These are phyloP conservation scores for Tylopilus rubrobrunneus DNA, from an alignment of 768 basidiomycete genomes.

Conservation along the genomic window DNA sequence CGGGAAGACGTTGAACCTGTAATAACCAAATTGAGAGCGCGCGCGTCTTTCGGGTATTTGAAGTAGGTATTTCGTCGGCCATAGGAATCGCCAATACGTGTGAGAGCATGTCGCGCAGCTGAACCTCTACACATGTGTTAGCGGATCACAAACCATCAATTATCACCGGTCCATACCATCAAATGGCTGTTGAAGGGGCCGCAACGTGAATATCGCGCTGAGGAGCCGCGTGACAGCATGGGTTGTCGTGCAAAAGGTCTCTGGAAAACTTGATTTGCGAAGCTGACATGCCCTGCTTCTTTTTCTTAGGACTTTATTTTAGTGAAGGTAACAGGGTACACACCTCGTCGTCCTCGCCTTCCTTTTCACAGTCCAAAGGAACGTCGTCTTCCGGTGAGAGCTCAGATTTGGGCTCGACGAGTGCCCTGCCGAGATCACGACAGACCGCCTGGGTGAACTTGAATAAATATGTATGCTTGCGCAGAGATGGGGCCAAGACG, in stretches of 20 bases:
- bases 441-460: slow-evolving; percentile 58
- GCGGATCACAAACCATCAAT: not conserved
- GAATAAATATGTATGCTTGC: slow-evolving; percentile 46
- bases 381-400: slow-evolving; percentile 19
- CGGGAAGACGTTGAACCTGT: slow-evolving; percentile 66
- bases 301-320: slow-evolving; percentile 52
- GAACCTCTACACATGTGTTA: slow-evolving; percentile 41
- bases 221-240: slow-evolving; percentile 71
- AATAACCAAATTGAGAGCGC: slow-evolving; percentile 74
- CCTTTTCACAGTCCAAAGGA: slow-evolving; percentile 21
- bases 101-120: slow-evolving; percentile 58
- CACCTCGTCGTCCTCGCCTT: slow-evolving; percentile 25
- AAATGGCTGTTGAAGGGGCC: slow-evolving; percentile 58
- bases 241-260: slow-evolving; percentile 69
- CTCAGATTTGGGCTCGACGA: slow-evolving; percentile 50
- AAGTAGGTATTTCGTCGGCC: slow-evolving; percentile 65
- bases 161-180: slow-evolving; percentile 42
- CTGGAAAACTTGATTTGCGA: slow-evolving; percentile 77
- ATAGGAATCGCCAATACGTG: slow-evolving; percentile 70
- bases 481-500: slow-evolving; percentile 65
- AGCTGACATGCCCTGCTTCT: slow-evolving; percentile 66
- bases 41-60: slow-evolving; percentile 83
- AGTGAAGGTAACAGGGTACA: slow-evolving; percentile 59
- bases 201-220: slow-evolving; percentile 53
- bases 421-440: slow-evolving; percentile 63